A percentile compares a stretch with the other conserved stretches of the same genome.
Evolutionary conservation across 306 rosid genomes (phyloP).

Genomic region (Prunus kanzakura): DNA sequence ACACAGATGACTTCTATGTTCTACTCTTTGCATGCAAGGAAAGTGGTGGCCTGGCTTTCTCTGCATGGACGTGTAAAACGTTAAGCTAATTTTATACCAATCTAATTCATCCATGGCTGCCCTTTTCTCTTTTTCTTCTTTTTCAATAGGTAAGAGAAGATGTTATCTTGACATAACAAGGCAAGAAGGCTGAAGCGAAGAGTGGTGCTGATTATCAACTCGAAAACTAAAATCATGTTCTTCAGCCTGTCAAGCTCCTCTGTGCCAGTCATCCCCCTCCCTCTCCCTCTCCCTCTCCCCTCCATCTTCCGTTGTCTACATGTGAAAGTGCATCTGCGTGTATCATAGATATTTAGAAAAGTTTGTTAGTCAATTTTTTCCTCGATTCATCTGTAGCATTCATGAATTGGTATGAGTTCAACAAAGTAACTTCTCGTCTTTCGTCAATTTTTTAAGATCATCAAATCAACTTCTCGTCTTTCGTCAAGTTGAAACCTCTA

Average conservation of each 20-base stretch:
- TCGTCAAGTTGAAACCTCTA: background rate
- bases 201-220: background rate
- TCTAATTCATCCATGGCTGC: background rate
- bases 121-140: no score
- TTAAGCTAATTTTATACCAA: background rate
- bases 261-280: background rate
- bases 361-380: background rate
- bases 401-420: background rate
- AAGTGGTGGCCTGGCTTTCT: background rate
- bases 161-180: background rate
- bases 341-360: background rate
- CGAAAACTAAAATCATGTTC: background rate
- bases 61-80: background rate
- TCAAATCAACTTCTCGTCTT: background rate
- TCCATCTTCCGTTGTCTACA: background rate
- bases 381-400: background rate
- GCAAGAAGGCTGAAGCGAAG: background rate
- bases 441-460: background rate
- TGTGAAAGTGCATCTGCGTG: background rate
- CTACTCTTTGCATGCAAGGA: background rate
- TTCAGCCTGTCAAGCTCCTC: slow-evolving; percentile 5
- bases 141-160: background rate
- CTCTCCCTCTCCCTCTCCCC: background rate
- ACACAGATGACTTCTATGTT: background rate
- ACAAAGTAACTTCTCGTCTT: background rate